A percentile compares a stretch with the other conserved stretches of the same genome.
phyloP scores from a whole-genome alignment of 2,329 filamentous ascomycete genomes.

The Dactylellina drechsleri region DNA sequence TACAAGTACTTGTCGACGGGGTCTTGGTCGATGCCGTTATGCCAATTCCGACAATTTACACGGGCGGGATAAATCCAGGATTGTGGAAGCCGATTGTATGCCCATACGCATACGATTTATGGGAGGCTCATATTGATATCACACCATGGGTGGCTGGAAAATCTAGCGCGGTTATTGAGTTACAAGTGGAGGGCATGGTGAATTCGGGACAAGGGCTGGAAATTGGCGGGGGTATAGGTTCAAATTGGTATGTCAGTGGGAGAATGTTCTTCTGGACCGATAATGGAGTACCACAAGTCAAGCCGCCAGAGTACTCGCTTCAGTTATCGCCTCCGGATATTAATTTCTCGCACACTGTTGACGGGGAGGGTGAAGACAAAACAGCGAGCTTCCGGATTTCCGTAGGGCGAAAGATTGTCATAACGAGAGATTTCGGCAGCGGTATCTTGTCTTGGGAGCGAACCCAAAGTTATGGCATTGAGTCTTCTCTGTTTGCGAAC shows the following conservation, averaged over 20 bases:
- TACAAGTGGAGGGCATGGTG: conserved; percentile 35
- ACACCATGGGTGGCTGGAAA: conserved; percentile 69
- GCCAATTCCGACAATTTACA: conserved; percentile 85
- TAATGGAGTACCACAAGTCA: conserved; percentile 64
- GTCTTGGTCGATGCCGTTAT: conserved; percentile 77
- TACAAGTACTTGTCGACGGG: conserved; percentile 79
- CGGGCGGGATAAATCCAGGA: conserved; percentile 79
- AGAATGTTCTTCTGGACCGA: conserved; percentile 84
- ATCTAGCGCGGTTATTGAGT: conserved; percentile 27
- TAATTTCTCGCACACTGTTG: conserved; percentile 5
- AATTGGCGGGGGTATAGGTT: conserved; percentile 65
- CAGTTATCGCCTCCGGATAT: conserved; percentile 13
- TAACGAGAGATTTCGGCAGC: conserved; percentile 3
- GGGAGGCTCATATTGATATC: conserved; percentile 83
- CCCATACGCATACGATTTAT: conserved; percentile 79
- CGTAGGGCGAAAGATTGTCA: conserved; percentile 15
- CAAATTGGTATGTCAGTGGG: conserved; percentile 78
- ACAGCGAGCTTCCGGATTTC: conserved; percentile 16
- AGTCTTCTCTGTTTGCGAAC: conserved; percentile 30
- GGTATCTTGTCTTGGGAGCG: conserved; percentile 10
- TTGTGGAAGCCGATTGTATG: conserved; percentile 83
- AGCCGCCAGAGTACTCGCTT: conserved; percentile 57
- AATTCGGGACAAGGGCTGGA: conserved; percentile 5
- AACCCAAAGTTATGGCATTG: conserved; percentile 25
- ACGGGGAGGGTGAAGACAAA: conserved; percentile 19